These are phyloP conservation scores for Pseudogymnoascus pannorum DNA, from an alignment of 2,329 filamentous ascomycete species.

Conservation along the genomic window DNA sequence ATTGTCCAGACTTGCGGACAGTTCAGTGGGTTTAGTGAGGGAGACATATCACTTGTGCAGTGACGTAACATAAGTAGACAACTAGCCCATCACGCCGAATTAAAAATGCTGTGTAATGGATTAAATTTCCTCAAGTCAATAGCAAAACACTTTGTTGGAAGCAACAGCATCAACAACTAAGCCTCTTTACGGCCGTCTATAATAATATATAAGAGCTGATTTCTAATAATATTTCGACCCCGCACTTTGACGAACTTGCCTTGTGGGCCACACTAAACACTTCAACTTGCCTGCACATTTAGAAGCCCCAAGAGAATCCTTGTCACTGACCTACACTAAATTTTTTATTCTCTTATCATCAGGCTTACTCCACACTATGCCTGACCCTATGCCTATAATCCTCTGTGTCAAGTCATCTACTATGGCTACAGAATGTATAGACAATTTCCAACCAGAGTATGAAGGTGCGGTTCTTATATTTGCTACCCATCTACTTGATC, in stretches of 20 bases:
- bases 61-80: neutral
- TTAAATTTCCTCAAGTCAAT: neutral
- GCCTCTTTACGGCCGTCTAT: neutral
- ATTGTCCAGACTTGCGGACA: neutral
- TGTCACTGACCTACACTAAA: neutral
- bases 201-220: neutral
- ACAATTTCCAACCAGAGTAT: neutral
- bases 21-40: too few relatives aligned
- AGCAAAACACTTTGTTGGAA: neutral
- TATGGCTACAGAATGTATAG: neutral
- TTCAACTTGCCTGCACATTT: neutral
- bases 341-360: neutral
- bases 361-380: neutral
- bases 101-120: neutral
- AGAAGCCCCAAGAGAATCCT: neutral
- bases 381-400: neutral
- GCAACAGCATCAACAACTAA: neutral
- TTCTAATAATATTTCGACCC: too few relatives aligned
- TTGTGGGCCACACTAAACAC: neutral
- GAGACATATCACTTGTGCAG: neutral
- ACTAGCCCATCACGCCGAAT: neutral
- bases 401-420: neutral
- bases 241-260: neutral
- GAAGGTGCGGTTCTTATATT: neutral
- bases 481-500: neutral